phyloP scores from a whole-genome alignment of 257 asterid genomes.

The Solanum etuberosum region DNA sequence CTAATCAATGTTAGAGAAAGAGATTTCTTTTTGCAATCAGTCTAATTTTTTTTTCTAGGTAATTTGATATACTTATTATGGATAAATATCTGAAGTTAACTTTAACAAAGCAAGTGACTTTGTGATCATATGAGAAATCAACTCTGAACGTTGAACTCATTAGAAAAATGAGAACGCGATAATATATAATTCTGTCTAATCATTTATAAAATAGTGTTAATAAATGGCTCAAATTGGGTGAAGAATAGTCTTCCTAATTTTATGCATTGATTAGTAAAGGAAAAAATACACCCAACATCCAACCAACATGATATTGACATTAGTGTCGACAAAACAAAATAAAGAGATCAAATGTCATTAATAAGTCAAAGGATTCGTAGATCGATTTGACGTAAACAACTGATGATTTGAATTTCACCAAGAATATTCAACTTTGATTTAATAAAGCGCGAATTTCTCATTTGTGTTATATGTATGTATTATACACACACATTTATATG shows the following conservation, averaged over 20 bases:
- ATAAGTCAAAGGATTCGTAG: not conserved
- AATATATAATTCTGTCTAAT: not conserved
- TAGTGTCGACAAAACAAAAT: not conserved
- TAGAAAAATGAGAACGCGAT: rapidly evolving
- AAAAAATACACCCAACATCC: not conserved
- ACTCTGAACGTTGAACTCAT: rapidly evolving
- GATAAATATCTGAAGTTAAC: no score
- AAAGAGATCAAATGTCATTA: not conserved
- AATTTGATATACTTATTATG: no score
- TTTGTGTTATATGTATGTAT: not conserved
- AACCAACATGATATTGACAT: not conserved
- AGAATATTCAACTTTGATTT: no score
- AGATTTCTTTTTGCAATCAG: no score
- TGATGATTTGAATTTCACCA: not conserved
- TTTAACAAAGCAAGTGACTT: not conserved
- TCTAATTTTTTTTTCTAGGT: no score
- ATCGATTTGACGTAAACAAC: not conserved
- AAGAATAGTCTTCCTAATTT: not conserved
- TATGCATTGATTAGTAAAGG: not conserved
- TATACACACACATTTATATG: not conserved
- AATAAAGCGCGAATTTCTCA: not conserved
- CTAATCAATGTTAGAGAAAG: no score
- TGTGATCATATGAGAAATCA: not conserved
- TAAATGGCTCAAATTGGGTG: not conserved
- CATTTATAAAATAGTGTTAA: not conserved